Percentiles rank a stretch among this genome's conserved stretches.
phyloP scores from a whole-genome alignment of 495 filamentous ascomycete genomes.

The Penicillium lagena region DNA sequence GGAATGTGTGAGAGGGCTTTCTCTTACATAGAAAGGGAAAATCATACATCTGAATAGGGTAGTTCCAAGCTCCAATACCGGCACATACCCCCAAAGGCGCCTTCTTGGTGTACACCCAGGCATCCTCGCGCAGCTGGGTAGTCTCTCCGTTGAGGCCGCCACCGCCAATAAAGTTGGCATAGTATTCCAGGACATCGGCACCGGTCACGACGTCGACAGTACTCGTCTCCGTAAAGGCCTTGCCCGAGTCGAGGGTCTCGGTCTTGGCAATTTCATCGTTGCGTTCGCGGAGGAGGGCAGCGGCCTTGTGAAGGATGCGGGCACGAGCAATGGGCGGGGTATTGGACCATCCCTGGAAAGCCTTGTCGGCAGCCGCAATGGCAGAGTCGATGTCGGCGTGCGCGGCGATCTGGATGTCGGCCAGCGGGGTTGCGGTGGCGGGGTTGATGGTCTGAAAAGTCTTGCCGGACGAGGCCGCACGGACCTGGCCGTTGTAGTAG shows the following conservation, averaged over 20 bases:
- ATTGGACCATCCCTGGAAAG: constrained; percentile 62
- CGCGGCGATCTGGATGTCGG: constrained; percentile 58
- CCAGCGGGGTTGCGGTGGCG: constrained; percentile 55
- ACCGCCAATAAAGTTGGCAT: constrained; percentile 62
- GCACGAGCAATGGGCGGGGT: constrained; percentile 58
- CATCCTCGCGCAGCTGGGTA: constrained; percentile 58
- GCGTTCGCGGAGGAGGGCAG: constrained; percentile 54
- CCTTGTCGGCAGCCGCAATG: constrained; percentile 51
- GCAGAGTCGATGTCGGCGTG: constrained; percentile 59
- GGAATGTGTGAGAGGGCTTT: background rate
- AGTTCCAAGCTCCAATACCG: constrained; percentile 81
- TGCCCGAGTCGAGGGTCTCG: constrained; percentile 70
- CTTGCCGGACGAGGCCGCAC: constrained; percentile 49
- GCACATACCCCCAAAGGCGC: constrained; percentile 70
- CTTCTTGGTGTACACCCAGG: constrained; percentile 71
- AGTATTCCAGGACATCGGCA: constrained; percentile 73
- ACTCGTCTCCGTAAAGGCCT: constrained; percentile 68
- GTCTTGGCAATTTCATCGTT: constrained; percentile 65
- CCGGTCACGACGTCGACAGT: constrained; percentile 70
- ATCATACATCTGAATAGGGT: constrained; percentile 70
- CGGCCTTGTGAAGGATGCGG: constrained; percentile 65
- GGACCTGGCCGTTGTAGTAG: constrained; percentile 61
- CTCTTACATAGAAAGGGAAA: background rate
- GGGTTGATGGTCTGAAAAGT: constrained; percentile 66
- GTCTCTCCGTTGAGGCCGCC: constrained; percentile 67